phyloP scores from a whole-genome alignment of 805 yeast genomes.

The Candida pseudofarinosa region DNA sequence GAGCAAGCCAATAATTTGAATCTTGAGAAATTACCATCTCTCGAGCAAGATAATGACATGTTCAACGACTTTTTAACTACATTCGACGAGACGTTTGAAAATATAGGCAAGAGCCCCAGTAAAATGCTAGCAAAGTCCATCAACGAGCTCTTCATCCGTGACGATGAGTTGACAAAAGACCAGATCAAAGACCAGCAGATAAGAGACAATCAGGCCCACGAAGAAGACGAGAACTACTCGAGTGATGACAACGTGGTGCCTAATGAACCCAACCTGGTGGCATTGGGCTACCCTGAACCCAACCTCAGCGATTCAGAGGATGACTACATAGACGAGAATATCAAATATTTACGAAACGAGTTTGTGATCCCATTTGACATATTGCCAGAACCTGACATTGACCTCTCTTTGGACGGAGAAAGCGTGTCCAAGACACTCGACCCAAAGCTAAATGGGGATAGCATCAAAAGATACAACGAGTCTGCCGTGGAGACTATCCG shows the following conservation, averaged over 20 bases:
- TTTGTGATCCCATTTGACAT: constrained; percentile 18
- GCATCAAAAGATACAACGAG: constrained; percentile 1
- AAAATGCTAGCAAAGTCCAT: constrained; percentile 2
- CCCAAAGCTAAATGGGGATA: neutral
- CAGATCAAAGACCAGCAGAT: constrained; percentile 38
- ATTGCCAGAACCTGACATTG: neutral
- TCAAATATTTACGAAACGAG: constrained; percentile 24
- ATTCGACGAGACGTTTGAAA: constrained; percentile 22
- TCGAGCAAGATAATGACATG: constrained; percentile 23
- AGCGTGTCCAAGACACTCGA: neutral
- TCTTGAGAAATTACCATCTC: constrained; percentile 17
- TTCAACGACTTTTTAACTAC: constrained; percentile 26
- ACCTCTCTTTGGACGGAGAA: neutral
- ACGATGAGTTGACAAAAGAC: constrained; percentile 39
- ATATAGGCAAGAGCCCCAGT: constrained; percentile 3
- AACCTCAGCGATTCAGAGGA: constrained; percentile 16
- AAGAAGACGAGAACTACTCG: constrained; percentile 2
- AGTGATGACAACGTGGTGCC: neutral
- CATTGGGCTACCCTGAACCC: neutral
- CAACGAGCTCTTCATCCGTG: constrained; percentile 29
- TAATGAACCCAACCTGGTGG: neutral
- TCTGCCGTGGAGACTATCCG: constrained; percentile 10
- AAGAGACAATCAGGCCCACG: constrained; percentile 17
- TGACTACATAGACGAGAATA: constrained; percentile 28
- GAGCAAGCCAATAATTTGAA: constrained; percentile 2